These are phyloP conservation scores for Penicillium sp. DNA, from an alignment of 2,329 filamentous ascomycete genomes.

Conservation along the genomic window DNA sequence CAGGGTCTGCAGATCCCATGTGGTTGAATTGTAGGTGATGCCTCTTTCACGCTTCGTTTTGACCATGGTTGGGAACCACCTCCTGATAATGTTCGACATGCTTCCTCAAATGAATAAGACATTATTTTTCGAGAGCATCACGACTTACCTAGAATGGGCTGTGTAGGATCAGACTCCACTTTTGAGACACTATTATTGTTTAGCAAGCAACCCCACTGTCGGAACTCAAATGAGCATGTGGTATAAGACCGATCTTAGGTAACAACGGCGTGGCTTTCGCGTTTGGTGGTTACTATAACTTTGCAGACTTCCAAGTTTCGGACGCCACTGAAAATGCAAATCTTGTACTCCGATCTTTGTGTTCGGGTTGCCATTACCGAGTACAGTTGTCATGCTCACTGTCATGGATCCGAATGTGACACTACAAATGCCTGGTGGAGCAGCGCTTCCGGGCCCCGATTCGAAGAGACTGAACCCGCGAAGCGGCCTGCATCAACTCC, in stretches of 20 bases:
- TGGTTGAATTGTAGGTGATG: not conserved
- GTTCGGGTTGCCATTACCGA: not conserved
- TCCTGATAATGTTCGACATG: not conserved
- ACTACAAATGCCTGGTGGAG: slow-evolving; percentile 4
- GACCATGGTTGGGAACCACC: not conserved
- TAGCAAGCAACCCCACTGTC: not conserved
- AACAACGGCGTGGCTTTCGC: not conserved
- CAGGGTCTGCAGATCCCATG: not conserved
- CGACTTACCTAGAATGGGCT: not conserved
- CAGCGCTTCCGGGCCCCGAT: not conserved
- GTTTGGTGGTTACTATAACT: not conserved
- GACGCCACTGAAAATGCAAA: not conserved
- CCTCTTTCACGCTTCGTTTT: not conserved
- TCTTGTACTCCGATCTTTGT: not conserved
- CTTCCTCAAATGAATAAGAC: not conserved
- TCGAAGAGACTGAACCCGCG: too few relatives aligned
- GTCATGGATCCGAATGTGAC: not conserved
- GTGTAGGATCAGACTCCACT: not conserved
- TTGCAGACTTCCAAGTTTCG: not conserved
- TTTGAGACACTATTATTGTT: not conserved
- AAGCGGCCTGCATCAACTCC: not conserved
- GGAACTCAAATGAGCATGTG: not conserved
- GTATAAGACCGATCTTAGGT: not conserved
- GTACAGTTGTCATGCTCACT: not conserved
- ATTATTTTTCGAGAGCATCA: not conserved